phyloP scores from a whole-genome alignment of 2,329 filamentous ascomycete species.

The Hypoxylon sp. region DNA sequence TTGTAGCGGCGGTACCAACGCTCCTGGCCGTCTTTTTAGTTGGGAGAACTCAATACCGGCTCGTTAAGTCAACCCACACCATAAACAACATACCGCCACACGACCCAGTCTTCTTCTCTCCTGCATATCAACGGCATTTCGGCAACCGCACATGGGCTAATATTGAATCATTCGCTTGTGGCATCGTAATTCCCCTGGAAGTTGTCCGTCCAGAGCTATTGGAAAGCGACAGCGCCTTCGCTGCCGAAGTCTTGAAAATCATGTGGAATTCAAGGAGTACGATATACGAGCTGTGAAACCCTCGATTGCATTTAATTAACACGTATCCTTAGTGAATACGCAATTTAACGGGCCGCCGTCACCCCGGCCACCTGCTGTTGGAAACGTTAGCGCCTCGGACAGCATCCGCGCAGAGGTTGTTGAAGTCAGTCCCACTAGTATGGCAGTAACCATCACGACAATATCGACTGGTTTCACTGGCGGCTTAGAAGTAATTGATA shows the following conservation, averaged over 20 bases:
- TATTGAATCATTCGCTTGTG: background rate
- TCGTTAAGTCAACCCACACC: constrained; percentile 37
- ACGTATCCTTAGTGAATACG: background rate
- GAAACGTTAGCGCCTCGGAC: background rate
- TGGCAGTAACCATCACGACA: constrained; percentile 44
- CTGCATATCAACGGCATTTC: constrained; percentile 36
- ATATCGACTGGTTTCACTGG: constrained; percentile 19
- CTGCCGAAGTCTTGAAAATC: constrained; percentile 39
- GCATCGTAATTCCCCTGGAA: background rate
- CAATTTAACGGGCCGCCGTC: background rate
- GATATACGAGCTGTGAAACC: constrained; percentile 3
- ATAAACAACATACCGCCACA: constrained; percentile 38
- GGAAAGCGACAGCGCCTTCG: constrained; percentile 33
- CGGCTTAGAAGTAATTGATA: constrained; percentile 23
- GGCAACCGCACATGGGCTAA: background rate
- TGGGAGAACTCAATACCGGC: constrained; percentile 31
- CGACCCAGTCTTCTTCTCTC: constrained; percentile 40
- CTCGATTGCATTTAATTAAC: background rate
- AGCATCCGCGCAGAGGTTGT: background rate
- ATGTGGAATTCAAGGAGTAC: constrained; percentile 44
- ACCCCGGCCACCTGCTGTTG: background rate
- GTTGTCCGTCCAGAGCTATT: constrained; percentile 22
- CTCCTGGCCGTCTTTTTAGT: background rate
- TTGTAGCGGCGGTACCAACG: background rate
- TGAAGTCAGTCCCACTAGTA: constrained; percentile 38